These are phyloP conservation scores for Cyphellophora attinorum DNA, from an alignment of 2,329 filamentous ascomycete species.

Conservation along the genomic window DNA sequence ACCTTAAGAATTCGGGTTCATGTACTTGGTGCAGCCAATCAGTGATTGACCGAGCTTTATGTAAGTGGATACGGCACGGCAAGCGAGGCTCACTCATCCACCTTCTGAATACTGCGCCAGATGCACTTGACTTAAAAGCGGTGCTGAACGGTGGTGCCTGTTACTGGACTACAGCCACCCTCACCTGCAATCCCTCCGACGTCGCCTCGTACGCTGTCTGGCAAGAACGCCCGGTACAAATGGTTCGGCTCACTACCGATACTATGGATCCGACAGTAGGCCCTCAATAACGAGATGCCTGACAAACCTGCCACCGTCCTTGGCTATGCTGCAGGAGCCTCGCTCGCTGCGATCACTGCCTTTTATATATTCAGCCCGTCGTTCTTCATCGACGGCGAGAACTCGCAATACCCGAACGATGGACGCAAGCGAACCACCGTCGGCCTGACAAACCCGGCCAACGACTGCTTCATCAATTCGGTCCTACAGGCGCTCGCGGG, in stretches of 20 bases:
- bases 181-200: too few relatives aligned
- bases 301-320: conserved; percentile 75
- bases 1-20: too few relatives aligned
- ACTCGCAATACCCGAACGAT: conserved; percentile 42
- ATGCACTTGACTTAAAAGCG: too few relatives aligned
- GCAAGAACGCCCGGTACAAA: not conserved
- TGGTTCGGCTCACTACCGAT: not conserved
- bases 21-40: conserved; percentile 1
- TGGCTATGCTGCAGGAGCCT: conserved; percentile 90
- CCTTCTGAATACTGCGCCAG: too few relatives aligned
- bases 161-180: too few relatives aligned
- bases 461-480: conserved; percentile 96
- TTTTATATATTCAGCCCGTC: conserved; percentile 98
- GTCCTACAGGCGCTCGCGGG: conserved; percentile 89
- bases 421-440: conserved; percentile 77
- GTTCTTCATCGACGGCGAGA: conserved; percentile 82
- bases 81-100: too few relatives aligned
- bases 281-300: conserved; percentile 57
- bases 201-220: conserved; percentile 1
- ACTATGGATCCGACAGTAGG: too few relatives aligned
- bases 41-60: not conserved
- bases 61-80: too few relatives aligned
- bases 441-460: conserved; percentile 80
- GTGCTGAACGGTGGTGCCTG: too few relatives aligned
- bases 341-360: conserved; percentile 84